Percentiles rank a stretch among this genome's conserved stretches.
Evolutionary conservation across 164 flowering plant species (phyloP).

Genomic region (Sextonia rubra): DNA sequence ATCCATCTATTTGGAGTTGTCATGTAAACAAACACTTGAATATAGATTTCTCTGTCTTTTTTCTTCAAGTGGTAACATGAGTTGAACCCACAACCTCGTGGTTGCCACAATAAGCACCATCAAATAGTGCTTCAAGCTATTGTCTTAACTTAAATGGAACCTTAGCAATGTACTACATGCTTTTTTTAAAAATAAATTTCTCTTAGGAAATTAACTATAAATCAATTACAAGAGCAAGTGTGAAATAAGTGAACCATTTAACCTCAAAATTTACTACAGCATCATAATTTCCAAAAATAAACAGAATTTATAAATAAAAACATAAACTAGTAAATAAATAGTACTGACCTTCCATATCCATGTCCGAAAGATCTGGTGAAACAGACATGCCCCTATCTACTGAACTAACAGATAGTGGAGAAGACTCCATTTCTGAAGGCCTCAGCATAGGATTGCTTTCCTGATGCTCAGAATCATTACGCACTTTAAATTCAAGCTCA

Average conservation of each 20-base stretch:
- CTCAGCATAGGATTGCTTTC: conserved; percentile 10
- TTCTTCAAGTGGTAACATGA: neutral
- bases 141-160: neutral
- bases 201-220: too few relatives aligned
- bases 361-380: conserved; percentile 67
- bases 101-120: neutral
- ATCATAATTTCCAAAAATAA: neutral
- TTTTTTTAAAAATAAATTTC: too few relatives aligned
- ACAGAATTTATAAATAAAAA: too few relatives aligned
- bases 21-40: neutral
- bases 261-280: neutral
- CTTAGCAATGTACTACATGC: too few relatives aligned
- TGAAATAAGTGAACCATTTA: neutral
- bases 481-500: conserved; percentile 11
- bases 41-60: neutral
- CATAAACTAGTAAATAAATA: neutral
- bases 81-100: neutral
- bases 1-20: neutral
- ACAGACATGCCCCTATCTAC: conserved; percentile 18
- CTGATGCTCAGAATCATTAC: conserved; percentile 8
- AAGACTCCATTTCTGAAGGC: conserved; percentile 17
- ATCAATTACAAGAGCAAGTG: neutral
- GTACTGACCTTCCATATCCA: conserved; percentile 90
- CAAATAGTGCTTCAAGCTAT: neutral
- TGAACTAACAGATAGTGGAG: conserved; percentile 12